Evolutionary conservation across 352 stramenopile genomes (phyloP), one percentile per base, ranked within the genome.

Genomic region (Ochromonadaceae sp.): DNA sequence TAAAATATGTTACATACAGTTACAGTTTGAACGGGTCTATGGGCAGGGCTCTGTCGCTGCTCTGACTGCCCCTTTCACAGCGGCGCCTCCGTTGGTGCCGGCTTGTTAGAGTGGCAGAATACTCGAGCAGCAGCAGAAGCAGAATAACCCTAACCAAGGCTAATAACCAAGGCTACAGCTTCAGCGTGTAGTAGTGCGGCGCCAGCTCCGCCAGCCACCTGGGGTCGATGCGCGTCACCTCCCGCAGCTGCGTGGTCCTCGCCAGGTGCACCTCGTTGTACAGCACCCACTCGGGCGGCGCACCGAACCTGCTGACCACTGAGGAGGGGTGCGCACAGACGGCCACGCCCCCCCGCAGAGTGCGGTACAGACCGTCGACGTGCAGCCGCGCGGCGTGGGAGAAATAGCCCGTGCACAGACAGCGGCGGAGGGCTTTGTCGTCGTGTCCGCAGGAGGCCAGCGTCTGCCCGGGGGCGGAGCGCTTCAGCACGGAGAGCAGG

Each of bases 391-490:
- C 73, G 26, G 62, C 69, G 34, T 77, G 70, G 22, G 67, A 56
- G 61, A 78, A 78, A 46, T 72, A 78, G 20, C 73, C 73, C 22
- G 71, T 60, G 20, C 73, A 53, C 20, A 78, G 40, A 46, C 68
- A 77, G 26, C 62, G 52, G 30, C 38, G 36, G 38, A 68, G 46
- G 26, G 52, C 36, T 49, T 72, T 72, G 28, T 67, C 28, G 39
- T 73, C 67, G 17, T 69, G 57, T 2, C 48, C 48, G 60, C 66
- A 74, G n/a, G 47, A 67, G n/a, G 59, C 42, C 5, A 72, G 35
- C 25, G 36, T 32, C 30, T 22, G 28, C n/a, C 53, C 26, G 32
- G 22, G 42, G 0, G 36, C 49, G 53, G 66, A 70, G 35, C 46
- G 58, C 49, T 57, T 72, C 36, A 28, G 22, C 40, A 71, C 22